Percentiles rank a stretch among this genome's conserved stretches.
Conservation (phyloP, 176 grass and related monocot species). For the Hordeum vulgare region DNA sequence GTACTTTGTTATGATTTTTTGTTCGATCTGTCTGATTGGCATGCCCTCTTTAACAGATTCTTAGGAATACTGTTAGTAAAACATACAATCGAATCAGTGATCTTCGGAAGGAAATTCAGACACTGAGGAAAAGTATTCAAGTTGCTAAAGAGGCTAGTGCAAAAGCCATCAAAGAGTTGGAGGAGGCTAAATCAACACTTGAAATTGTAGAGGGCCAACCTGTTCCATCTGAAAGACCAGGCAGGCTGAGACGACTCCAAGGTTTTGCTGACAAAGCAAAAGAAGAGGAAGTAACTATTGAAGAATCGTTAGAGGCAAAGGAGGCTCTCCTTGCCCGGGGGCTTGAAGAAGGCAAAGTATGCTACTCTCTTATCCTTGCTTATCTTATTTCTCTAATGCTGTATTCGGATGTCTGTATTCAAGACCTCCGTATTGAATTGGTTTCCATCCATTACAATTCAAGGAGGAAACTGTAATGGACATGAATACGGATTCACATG, state of each 20-base stretch:
- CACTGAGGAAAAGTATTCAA: conserved; percentile 58
- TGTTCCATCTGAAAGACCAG: conserved; percentile 63
- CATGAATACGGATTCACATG: too few species aligned
- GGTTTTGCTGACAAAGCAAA: conserved; percentile 53
- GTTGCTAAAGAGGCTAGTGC: conserved; percentile 53
- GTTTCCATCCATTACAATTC: too few species aligned
- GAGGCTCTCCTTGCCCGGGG: conserved; percentile 54
- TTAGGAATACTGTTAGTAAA: conserved; percentile 94
- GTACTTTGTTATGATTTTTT: background rate
- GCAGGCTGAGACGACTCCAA: conserved; percentile 77
- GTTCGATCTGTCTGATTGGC: conserved; percentile 15
- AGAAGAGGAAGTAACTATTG: conserved; percentile 36
- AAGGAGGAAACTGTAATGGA: too few species aligned
- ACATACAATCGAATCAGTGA: conserved; percentile 90
- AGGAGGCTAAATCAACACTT: conserved; percentile 61
- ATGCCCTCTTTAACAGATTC: conserved; percentile 49
- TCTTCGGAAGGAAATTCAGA: conserved; percentile 80
- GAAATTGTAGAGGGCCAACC: conserved; percentile 72
- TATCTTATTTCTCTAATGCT: conserved; percentile 6
- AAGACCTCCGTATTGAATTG: too few species aligned
- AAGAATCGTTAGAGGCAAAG: conserved; percentile 79
- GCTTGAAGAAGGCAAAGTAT: conserved; percentile 84
- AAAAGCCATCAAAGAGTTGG: conserved; percentile 51
- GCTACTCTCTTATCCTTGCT: conserved; percentile 12
- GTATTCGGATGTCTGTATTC: too few species aligned